Conservation (phyloP, 108 stramenopile genomes). For the Chaetoceros tenuissimus region DNA sequence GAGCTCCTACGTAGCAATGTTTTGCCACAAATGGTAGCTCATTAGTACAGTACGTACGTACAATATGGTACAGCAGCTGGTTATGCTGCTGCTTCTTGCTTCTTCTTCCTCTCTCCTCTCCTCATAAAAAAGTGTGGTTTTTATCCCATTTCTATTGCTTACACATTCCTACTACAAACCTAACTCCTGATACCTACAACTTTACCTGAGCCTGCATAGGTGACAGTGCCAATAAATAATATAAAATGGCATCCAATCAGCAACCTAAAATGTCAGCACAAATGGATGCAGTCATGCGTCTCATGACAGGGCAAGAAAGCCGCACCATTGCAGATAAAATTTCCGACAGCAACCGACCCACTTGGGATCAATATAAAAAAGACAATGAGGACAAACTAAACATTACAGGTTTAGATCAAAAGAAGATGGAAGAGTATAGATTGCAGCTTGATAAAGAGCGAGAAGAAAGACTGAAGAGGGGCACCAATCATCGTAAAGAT, state of each 20-base stretch:
- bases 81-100: too few species aligned
- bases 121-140: too few species aligned
- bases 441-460: slow-evolving; percentile 85
- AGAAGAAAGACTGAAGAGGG: slow-evolving; percentile 55
- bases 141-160: too few species aligned
- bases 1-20: too few species aligned
- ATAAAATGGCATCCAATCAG: neutral
- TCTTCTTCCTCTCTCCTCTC: too few species aligned
- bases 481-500: slow-evolving; percentile 41
- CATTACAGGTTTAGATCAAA: slow-evolving; percentile 70
- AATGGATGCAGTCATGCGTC: slow-evolving; percentile 92
- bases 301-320: slow-evolving; percentile 86
- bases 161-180: too few species aligned
- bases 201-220: too few species aligned
- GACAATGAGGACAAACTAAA: slow-evolving; percentile 94
- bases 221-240: too few species aligned
- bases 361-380: slow-evolving; percentile 97
- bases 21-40: too few species aligned
- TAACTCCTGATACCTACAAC: too few species aligned
- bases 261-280: slow-evolving; percentile 47
- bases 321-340: slow-evolving; percentile 91
- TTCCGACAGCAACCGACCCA: slow-evolving; percentile 89
- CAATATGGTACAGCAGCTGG: too few species aligned
- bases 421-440: slow-evolving; percentile 93
- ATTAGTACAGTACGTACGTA: too few species aligned